Evolutionary conservation across 306 rosid genomes (phyloP).

Genomic region (Quercus suber): DNA sequence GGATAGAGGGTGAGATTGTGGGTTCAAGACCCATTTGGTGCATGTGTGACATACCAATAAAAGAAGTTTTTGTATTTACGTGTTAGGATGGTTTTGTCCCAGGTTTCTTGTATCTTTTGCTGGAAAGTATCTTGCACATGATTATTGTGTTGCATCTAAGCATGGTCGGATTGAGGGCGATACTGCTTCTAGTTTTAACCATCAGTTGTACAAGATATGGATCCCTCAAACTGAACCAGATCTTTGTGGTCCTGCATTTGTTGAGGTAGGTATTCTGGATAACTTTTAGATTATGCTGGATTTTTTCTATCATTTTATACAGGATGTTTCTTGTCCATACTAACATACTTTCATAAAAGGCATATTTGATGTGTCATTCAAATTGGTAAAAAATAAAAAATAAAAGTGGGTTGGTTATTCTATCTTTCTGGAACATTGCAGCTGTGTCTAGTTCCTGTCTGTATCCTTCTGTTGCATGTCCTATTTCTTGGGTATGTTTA

Average conservation of each 20-base stretch:
- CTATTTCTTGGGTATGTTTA: neutral
- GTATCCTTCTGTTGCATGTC: neutral
- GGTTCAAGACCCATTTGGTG: too few species aligned
- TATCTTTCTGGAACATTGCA: neutral
- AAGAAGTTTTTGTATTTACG: neutral
- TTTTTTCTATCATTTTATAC: neutral
- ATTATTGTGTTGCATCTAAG: constrained; percentile 44
- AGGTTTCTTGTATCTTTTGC: constrained; percentile 89
- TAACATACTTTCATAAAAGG: constrained; percentile 7
- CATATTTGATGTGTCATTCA: constrained; percentile 1
- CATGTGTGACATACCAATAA: too few species aligned
- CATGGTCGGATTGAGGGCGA: constrained; percentile 43
- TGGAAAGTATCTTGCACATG: constrained; percentile 72
- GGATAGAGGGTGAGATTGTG: too few species aligned
- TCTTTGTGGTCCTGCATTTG: constrained; percentile 84
- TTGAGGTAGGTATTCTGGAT: constrained; percentile 59
- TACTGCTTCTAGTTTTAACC: constrained; percentile 43
- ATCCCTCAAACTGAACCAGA: constrained; percentile 65
- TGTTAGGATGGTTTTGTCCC: constrained; percentile 38
- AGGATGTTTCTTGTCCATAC: constrained; percentile 5
- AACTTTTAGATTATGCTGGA: neutral
- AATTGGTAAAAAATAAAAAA: neutral
- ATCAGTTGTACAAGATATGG: constrained; percentile 67
- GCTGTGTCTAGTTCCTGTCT: neutral
- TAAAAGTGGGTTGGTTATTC: neutral